A percentile compares a stretch with the other conserved stretches of the same genome.
phyloP scores from a whole-genome alignment of 2,329 filamentous ascomycete species.

The Diaporthe amygdali region DNA sequence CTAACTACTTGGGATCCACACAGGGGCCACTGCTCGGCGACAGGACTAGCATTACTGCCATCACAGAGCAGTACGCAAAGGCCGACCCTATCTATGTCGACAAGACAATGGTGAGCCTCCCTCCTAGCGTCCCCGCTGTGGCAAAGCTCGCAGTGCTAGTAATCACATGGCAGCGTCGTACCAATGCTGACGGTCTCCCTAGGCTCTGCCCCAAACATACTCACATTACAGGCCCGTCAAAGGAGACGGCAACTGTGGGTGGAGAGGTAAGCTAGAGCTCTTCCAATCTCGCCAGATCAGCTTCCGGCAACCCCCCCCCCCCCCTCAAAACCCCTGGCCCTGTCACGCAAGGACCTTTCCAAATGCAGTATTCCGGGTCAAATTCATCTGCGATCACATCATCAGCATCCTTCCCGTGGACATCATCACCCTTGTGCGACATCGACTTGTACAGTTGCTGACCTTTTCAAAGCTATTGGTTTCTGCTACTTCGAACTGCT shows the following conservation, averaged over 20 bases:
- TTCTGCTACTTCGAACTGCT: slow-evolving; percentile 94
- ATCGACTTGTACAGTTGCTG: background rate
- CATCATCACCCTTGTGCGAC: background rate
- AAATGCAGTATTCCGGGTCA: background rate
- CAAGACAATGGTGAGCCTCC: slow-evolving; percentile 78
- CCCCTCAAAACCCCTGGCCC: background rate
- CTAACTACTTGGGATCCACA: slow-evolving; percentile 22
- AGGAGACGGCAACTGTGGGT: slow-evolving; percentile 96
- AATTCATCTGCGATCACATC: background rate
- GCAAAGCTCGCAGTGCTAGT: background rate
- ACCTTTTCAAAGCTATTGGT: slow-evolving; percentile 71
- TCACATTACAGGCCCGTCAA: slow-evolving; percentile 86
- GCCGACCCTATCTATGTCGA: slow-evolving; percentile 84
- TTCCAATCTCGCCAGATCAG: background rate
- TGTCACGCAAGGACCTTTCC: background rate
- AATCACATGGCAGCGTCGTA: background rate
- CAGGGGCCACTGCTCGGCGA: slow-evolving; percentile 85
- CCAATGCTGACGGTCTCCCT: slow-evolving; percentile 14
- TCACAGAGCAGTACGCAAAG: slow-evolving; percentile 86
- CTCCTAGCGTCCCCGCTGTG: background rate
- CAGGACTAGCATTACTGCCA: slow-evolving; percentile 75
- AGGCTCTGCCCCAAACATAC: slow-evolving; percentile 84
- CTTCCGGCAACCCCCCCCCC: background rate
- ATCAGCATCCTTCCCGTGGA: background rate
- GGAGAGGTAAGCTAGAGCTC: slow-evolving; percentile 78